Base-by-base conservation (phyloP, 768 basidiomycete species). In the Collybia nuda region DNA sequence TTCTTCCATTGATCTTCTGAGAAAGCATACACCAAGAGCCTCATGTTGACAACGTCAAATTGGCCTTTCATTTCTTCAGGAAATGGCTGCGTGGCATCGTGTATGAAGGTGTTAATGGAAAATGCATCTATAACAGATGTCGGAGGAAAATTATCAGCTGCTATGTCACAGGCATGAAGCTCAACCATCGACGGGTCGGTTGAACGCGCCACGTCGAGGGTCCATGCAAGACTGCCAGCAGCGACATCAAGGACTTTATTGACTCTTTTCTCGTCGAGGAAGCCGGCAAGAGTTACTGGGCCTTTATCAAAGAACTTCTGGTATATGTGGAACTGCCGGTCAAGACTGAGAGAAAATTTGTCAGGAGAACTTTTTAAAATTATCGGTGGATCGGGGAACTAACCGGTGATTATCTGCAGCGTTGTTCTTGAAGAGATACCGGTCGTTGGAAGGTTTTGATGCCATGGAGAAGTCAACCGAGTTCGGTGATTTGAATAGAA, bases 21-120 rank as follows among this genome's bases (percentile, higher is more conserved):
- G 17, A 47, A 29, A 28, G 46, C 46, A 8, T 36, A 47, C 23
- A 23, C 37, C 11, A 47, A 26, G 21, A 47, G 37, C 17, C 46
- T 47, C 36, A 47, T 47, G 14, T 47, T 36, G 6, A 47, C 46
- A 17, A 47, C n/a, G 22, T 47, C 46, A 39, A 47, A 47, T 18
- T 37, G 23, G 36, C 22, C 46, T 17, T 24, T 38, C n/a, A 47
- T 6, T 24, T 39, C 24, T 8, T 11, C 14, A 17, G 46, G 37
- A 47, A 47, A 47, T 17, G 46, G 46, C 18, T 22, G 37, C 7
- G 46, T 47, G 19, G 39, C 22, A 24, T 39, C 46, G 28, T 47
- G 46, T 2, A 47, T 28, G 35, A 47, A 47, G 11, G 46, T 39
- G 18, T n/a, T 39, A 9, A 47, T 47, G 36, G 36, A 36, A 18